A percentile compares a stretch with the other conserved stretches of the same genome.
Evolutionary conservation across 768 basidiomycete genomes (phyloP).

Genomic region (Collybia mongolica): DNA sequence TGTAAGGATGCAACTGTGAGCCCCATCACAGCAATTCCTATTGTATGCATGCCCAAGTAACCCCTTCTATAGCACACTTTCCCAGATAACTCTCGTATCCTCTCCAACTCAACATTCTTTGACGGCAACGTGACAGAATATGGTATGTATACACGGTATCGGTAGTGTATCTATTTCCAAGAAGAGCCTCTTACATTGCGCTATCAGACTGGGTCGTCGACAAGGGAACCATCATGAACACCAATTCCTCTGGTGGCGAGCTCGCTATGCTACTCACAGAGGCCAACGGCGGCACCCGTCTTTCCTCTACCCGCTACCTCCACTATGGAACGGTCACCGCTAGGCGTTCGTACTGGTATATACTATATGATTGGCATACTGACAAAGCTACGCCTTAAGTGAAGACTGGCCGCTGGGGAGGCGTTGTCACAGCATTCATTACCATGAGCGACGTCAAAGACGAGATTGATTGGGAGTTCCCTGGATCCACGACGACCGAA

Average conservation of each 20-base stretch:
- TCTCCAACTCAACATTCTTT: constrained; percentile 63
- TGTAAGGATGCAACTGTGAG: constrained; percentile 64
- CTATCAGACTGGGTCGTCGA: constrained; percentile 68
- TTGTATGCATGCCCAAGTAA: neutral
- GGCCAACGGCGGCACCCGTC: constrained; percentile 69
- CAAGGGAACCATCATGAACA: constrained; percentile 64
- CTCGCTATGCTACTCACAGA: constrained; percentile 68
- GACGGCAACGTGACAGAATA: constrained; percentile 74
- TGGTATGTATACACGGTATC: constrained; percentile 35
- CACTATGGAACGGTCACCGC: constrained; percentile 80
- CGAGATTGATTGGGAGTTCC: constrained; percentile 89
- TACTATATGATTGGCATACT: neutral
- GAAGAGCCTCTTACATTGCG: neutral
- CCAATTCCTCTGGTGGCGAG: constrained; percentile 60
- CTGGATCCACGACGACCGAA: constrained; percentile 56
- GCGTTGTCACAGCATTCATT: constrained; percentile 83
- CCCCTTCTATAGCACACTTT: constrained; percentile 51
- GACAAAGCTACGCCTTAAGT: constrained; percentile 34
- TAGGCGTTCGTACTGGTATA: constrained; percentile 33
- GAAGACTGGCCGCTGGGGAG: constrained; percentile 77
- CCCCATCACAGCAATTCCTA: neutral
- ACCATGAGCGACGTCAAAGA: constrained; percentile 84
- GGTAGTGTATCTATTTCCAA: neutral
- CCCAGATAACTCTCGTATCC: constrained; percentile 61
- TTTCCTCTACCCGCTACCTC: constrained; percentile 79